phyloP scores from a whole-genome alignment of 257 asterid species.

The Primulina huaijiensis region DNA sequence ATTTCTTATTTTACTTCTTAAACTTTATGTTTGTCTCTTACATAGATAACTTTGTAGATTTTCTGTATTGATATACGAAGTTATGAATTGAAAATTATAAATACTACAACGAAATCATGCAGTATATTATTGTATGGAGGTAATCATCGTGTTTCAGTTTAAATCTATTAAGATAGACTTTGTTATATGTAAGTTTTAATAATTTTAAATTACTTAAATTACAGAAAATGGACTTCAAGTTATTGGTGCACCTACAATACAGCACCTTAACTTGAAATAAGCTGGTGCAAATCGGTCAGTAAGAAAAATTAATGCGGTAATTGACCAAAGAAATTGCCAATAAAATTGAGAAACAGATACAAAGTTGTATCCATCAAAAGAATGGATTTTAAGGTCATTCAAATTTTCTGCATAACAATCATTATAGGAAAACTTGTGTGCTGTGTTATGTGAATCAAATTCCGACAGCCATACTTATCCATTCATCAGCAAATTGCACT shows the following conservation, averaged over 20 bases:
- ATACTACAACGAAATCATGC: not conserved
- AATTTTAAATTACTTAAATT: not conserved
- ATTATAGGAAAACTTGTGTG: too few species aligned
- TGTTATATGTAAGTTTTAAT: not conserved
- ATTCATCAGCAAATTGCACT: slow-evolving; percentile 22
- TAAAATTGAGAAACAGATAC: not conserved
- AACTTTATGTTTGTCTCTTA: too few species aligned
- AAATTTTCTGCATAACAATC: too few species aligned
- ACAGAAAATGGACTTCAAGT: not conserved
- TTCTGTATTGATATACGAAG: not conserved
- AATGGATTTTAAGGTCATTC: too few species aligned
- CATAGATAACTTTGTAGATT: not conserved
- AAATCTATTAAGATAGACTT: not conserved
- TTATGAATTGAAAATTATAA: not conserved
- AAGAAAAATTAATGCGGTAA: not conserved
- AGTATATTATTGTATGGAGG: not conserved
- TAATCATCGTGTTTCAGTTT: not conserved
- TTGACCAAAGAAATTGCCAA: not conserved
- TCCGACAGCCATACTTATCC: slow-evolving; percentile 9
- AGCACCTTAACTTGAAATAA: too few species aligned
- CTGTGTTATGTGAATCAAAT: too few species aligned
- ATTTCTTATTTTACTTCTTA: not conserved
- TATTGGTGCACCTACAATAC: too few species aligned
- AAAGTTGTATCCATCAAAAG: not conserved
- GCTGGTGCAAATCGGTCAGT: not conserved